Percentiles rank a stretch among this genome's conserved stretches.
phyloP scores from a whole-genome alignment of 192 early-diverging fungal species.

The Allomyces javanicus region DNA sequence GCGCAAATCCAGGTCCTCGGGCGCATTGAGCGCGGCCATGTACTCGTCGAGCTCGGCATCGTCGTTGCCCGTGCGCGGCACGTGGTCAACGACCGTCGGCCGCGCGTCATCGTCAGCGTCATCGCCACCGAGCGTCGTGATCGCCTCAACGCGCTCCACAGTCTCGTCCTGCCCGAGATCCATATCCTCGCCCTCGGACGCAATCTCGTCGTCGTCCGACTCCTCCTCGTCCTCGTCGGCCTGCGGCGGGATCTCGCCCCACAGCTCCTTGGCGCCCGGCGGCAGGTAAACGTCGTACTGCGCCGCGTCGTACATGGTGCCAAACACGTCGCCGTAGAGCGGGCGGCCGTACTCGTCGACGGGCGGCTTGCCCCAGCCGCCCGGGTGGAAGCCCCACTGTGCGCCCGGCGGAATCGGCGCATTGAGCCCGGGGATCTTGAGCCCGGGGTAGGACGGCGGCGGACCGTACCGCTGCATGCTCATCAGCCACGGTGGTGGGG shows the following conservation, averaged over 20 bases:
- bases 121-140: constrained; percentile 20
- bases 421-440: constrained; percentile 84
- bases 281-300: constrained; percentile 40
- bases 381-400: constrained; percentile 97
- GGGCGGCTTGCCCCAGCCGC: constrained; percentile 76
- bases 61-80: constrained; percentile 61
- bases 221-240: constrained; percentile 55
- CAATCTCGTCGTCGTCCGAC: constrained; percentile 40
- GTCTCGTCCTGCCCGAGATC: constrained; percentile 20
- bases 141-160: constrained; percentile 12
- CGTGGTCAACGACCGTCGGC: constrained; percentile 46
- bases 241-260: constrained; percentile 75
- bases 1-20: neutral
- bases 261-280: constrained; percentile 51
- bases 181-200: constrained; percentile 14
- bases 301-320: constrained; percentile 28
- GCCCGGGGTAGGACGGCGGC: constrained; percentile 78
- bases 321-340: constrained; percentile 93
- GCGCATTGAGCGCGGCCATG: constrained; percentile 4
- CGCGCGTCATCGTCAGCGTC: constrained; percentile 71
- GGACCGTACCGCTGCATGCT: constrained; percentile 97
- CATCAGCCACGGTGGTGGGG: constrained; percentile 91
- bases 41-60: constrained; percentile 77
- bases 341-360: constrained; percentile 74
- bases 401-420: constrained; percentile 90